Evolutionary conservation across 306 rosid genomes (phyloP).

Genomic region (Echinosophora koreensis): DNA sequence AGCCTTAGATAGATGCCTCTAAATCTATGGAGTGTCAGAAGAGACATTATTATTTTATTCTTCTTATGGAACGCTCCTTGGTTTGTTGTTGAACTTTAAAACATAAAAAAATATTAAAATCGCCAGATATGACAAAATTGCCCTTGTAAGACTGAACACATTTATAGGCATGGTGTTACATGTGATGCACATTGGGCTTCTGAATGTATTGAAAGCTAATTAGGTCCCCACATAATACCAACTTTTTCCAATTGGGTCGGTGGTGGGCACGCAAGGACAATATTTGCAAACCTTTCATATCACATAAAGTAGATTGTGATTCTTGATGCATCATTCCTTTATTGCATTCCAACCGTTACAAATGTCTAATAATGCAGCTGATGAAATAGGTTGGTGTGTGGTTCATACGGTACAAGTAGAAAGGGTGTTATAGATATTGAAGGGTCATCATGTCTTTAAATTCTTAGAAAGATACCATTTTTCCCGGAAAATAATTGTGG

Average conservation of each 20-base stretch:
- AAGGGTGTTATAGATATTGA: not conserved
- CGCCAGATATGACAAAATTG: too few species aligned
- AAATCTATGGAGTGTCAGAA: not conserved
- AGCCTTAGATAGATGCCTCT: slow-evolving; percentile 32
- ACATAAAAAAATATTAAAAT: too few species aligned
- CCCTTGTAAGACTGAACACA: not conserved
- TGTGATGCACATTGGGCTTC: not conserved
- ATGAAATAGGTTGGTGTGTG: slow-evolving; percentile 5
- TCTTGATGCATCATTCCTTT: not conserved
- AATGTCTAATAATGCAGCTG: not conserved
- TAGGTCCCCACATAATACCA: slow-evolving; percentile 40
- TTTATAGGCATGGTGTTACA: not conserved
- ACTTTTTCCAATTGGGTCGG: slow-evolving; percentile 40
- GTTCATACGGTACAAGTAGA: not conserved
- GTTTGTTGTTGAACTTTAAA: not conserved
- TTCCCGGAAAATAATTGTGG: slow-evolving; percentile 22
- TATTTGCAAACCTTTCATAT: not conserved
- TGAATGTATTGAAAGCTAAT: not conserved
- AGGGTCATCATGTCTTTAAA: not conserved
- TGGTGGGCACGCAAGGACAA: slow-evolving; percentile 36
- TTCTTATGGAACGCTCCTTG: not conserved
- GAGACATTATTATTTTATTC: not conserved
- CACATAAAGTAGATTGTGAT: slow-evolving; percentile 5
- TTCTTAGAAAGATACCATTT: not conserved
- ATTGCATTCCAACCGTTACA: not conserved